Percentiles rank a stretch among this genome's conserved stretches.
These are phyloP conservation scores for Aspergillus uvarum DNA, from an alignment of 2,329 filamentous ascomycete genomes.

Conservation along the genomic window DNA sequence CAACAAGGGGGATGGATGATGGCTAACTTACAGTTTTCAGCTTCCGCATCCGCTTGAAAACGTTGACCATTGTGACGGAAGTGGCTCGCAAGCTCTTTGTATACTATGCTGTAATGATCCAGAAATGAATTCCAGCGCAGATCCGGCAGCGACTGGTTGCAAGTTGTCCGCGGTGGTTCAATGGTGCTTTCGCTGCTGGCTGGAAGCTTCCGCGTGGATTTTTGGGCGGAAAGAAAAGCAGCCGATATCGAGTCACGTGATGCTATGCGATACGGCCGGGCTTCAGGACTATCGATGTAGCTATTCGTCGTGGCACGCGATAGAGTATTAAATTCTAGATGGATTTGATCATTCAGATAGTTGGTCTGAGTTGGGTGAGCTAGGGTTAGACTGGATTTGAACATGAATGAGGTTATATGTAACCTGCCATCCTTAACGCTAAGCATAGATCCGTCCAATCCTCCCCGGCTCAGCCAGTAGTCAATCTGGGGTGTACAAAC, in stretches of 20 bases:
- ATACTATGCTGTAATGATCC: not conserved
- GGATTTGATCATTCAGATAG: too few species aligned
- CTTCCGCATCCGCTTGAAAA: conserved; percentile 68
- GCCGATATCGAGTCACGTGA: conserved; percentile 23
- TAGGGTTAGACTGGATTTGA: not conserved
- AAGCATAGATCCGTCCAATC: not conserved
- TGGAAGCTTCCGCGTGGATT: conserved; percentile 19
- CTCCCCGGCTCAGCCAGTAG: not conserved
- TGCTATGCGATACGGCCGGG: not conserved
- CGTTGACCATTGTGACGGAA: conserved; percentile 45
- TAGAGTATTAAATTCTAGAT: not conserved
- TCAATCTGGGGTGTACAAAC: not conserved
- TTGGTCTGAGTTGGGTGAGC: not conserved
- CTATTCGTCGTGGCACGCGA: not conserved
- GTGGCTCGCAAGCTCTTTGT: conserved; percentile 1
- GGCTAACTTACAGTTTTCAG: conserved; percentile 61
- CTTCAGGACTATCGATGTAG: not conserved
- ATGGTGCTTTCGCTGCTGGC: conserved; percentile 1
- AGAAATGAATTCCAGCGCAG: not conserved
- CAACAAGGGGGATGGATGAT: not conserved
- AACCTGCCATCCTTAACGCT: not conserved
- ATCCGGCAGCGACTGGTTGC: not conserved
- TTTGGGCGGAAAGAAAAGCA: conserved; percentile 25
- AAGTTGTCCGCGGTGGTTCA: conserved; percentile 5
- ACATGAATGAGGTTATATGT: not conserved